A percentile compares a stretch with the other conserved stretches of the same genome.
These are phyloP conservation scores for Magnolia officinalis DNA, from an alignment of 164 flowering plant genomes.

Conservation along the genomic window DNA sequence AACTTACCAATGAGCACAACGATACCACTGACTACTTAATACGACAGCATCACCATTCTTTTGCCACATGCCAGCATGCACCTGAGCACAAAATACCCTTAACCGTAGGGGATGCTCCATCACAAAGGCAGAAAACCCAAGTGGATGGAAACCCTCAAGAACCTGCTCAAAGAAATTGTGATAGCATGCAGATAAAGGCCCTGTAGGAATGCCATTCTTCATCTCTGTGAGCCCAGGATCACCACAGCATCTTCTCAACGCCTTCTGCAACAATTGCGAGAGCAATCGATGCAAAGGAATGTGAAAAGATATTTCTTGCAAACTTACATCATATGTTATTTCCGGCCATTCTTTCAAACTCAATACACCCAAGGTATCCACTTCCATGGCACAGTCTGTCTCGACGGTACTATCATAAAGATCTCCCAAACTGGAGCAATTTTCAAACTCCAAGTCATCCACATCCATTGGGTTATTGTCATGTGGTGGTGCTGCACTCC, in stretches of 20 bases:
- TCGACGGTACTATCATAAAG: constrained; percentile 19
- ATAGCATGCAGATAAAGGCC: constrained; percentile 19
- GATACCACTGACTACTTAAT: constrained; percentile 64
- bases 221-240: constrained; percentile 28
- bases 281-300: constrained; percentile 87
- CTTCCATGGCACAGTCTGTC: constrained; percentile 33
- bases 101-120: constrained; percentile 92
- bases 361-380: constrained; percentile 40
- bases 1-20: constrained; percentile 74
- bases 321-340: constrained; percentile 76
- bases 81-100: constrained; percentile 89
- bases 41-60: constrained; percentile 81
- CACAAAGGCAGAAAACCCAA: constrained; percentile 77
- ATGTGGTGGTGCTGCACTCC: constrained; percentile 5
- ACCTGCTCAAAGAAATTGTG: constrained; percentile 53
- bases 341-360: constrained; percentile 76
- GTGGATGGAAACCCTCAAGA: constrained; percentile 56
- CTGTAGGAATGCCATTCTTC: constrained; percentile 16
- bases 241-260: constrained; percentile 52
- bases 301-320: constrained; percentile 74
- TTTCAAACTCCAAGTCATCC: constrained; percentile 23
- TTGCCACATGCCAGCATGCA: constrained; percentile 97
- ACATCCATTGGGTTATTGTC: constrained; percentile 12
- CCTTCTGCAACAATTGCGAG: constrained; percentile 55
- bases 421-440: neutral